A percentile compares a stretch with the other conserved stretches of the same genome.
phyloP scores from a whole-genome alignment of 2,329 filamentous ascomycete genomes.

The Trichophyton benhamiae region DNA sequence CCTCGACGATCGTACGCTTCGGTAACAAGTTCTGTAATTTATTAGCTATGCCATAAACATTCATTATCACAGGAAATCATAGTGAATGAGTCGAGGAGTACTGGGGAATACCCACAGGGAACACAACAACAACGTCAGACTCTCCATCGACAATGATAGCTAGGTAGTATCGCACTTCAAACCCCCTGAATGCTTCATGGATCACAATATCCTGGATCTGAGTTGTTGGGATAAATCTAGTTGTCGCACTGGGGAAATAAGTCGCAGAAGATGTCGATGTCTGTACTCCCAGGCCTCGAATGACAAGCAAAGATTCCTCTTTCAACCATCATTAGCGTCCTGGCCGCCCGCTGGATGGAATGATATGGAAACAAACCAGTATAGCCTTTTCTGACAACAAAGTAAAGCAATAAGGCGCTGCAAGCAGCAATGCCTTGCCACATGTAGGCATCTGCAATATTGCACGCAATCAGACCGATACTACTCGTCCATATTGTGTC shows the following conservation, averaged over 20 bases:
- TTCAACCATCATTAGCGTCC: slow-evolving; percentile 19
- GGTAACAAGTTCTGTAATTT: slow-evolving; percentile 52
- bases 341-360: slow-evolving; percentile 11
- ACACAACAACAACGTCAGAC: slow-evolving; percentile 83
- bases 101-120: slow-evolving; percentile 47
- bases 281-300: slow-evolving; percentile 82
- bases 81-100: neutral
- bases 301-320: slow-evolving; percentile 76
- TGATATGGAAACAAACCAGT: slow-evolving; percentile 32
- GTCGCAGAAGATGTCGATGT: slow-evolving; percentile 60
- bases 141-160: slow-evolving; percentile 84
- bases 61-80: neutral
- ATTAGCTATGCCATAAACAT: neutral
- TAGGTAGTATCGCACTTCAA: slow-evolving; percentile 81
- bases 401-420: slow-evolving; percentile 31
- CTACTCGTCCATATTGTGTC: slow-evolving; percentile 24
- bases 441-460: slow-evolving; percentile 27
- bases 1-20: slow-evolving; percentile 60
- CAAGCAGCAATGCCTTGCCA: slow-evolving; percentile 33
- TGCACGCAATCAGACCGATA: slow-evolving; percentile 23
- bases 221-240: slow-evolving; percentile 77
- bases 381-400: slow-evolving; percentile 38
- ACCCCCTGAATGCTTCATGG: slow-evolving; percentile 86
- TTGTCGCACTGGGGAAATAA: slow-evolving; percentile 51
- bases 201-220: slow-evolving; percentile 89